Base-by-base conservation (phyloP, 805 yeast genomes). In the Pichia scutulata region DNA sequence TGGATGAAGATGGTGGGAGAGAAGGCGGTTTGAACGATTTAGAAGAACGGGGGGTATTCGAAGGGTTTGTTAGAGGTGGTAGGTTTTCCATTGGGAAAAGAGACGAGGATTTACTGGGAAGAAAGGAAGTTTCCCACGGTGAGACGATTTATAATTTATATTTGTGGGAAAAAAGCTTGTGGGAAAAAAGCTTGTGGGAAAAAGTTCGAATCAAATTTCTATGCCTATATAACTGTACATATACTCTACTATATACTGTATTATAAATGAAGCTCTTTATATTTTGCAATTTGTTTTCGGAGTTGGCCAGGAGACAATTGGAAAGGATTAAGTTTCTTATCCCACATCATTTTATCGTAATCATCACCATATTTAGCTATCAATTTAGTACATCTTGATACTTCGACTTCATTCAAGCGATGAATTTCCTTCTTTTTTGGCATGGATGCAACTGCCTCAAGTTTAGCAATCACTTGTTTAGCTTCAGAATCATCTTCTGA, bases 331-430 rank as follows among this genome's bases (percentile, higher is more conserved):
- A 90, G 73, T 66, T 86, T 86, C 68, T 78, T 79, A 66, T 93
- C 99, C 86, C 95, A 86, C 65, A 81, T 84, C 99, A 93, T 93
- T 59, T 82, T 86, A 44, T 77, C 83, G 64, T 82, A 89, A 65
- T 93, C 84, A 57, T 89, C 95, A 18, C 97, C 97, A 62, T 93
- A 81, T 64, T 88, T 89, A 21, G 78, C 79, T 52, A 82, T 75
- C 39, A 93, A 71, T 23, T 67, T 67, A 44, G 65, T 68, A 41
- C 87, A 66, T 95, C 96, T 89, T 33, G 76, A 84, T 43, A 67
- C 69, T 66, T 93, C 98, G 58, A 96, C 72, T 41, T 76, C 84
- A 53, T 88, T 78, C 57, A 80, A 86, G 21, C 66, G 43, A 16
- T 39, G 43, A 1, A 47, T 67, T 60, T 85, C 76, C 50, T 74